These are phyloP conservation scores for Annona squamosa DNA, from an alignment of 164 flowering plant species.

Conservation along the genomic window DNA sequence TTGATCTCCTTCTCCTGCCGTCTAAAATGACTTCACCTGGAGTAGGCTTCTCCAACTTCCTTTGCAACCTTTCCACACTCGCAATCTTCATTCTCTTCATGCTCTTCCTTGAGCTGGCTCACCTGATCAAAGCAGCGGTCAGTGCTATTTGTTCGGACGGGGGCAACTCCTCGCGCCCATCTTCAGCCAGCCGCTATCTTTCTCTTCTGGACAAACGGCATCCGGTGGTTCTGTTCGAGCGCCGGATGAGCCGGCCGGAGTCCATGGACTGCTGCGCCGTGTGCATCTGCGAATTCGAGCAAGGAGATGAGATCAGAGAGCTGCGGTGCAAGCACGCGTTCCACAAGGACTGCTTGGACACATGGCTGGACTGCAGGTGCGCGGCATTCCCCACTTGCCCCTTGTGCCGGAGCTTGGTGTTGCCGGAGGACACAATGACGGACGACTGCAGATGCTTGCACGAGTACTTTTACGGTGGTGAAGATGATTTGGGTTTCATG, in stretches of 20 bases:
- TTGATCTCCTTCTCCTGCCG: neutral
- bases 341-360: conserved; percentile 12
- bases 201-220: neutral
- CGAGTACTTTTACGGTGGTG: neutral
- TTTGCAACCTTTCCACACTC: neutral
- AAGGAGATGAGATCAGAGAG: conserved; percentile 8
- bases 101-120: neutral
- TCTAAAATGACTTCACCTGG: neutral
- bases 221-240: neutral
- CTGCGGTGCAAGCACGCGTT: conserved; percentile 7
- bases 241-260: neutral
- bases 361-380: neutral
- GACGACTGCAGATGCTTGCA: neutral
- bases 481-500: neutral
- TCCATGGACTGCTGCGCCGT: conserved; percentile 9
- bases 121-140: neutral
- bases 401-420: conserved; percentile 1
- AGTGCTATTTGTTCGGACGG: neutral
- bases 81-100: neutral
- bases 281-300: conserved; percentile 6
- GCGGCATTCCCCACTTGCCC: neutral
- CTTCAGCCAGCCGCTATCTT: neutral
- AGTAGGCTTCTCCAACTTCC: neutral
- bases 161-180: neutral
- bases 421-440: conserved; percentile 5